Evolutionary conservation across 1,284 basidiomycete species (phyloP).

Genomic region (Filobasidium uniguttulatum): DNA sequence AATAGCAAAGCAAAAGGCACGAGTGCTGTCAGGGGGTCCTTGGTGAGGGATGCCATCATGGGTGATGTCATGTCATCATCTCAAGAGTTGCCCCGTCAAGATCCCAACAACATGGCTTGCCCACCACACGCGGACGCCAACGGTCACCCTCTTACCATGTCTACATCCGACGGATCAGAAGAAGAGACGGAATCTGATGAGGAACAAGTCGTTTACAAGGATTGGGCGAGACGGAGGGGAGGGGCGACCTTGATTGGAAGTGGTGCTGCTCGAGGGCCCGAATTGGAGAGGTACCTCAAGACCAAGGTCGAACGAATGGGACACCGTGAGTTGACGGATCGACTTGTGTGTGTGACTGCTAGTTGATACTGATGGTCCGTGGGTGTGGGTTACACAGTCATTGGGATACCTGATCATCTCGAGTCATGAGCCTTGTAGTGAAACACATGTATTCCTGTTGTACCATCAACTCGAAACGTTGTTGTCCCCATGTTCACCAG

Average conservation of each 20-base stretch:
- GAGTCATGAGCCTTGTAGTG: too few relatives aligned
- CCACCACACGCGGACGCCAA: too few relatives aligned
- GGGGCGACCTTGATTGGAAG: slow-evolving; percentile 79
- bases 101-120: neutral
- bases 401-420: too few relatives aligned
- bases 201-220: slow-evolving; percentile 32
- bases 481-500: too few relatives aligned
- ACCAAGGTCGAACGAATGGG: slow-evolving; percentile 97
- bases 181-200: slow-evolving; percentile 16
- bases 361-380: too few relatives aligned
- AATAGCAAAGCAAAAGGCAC: slow-evolving; percentile 8
- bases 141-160: slow-evolving; percentile 10
- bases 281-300: slow-evolving; percentile 86
- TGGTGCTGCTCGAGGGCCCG: slow-evolving; percentile 62
- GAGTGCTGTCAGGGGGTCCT: neutral
- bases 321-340: slow-evolving; percentile 46
- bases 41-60: slow-evolving; percentile 5
- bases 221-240: slow-evolving; percentile 42
- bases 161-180: neutral
- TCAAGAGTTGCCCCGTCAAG: neutral
- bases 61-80: neutral
- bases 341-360: too few relatives aligned
- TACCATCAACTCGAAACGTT: too few relatives aligned
- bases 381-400: too few relatives aligned
- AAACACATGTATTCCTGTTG: too few relatives aligned